These are phyloP conservation scores for Clonostachys rhizophaga DNA, from an alignment of 2,329 filamentous ascomycete genomes.

Conservation along the genomic window DNA sequence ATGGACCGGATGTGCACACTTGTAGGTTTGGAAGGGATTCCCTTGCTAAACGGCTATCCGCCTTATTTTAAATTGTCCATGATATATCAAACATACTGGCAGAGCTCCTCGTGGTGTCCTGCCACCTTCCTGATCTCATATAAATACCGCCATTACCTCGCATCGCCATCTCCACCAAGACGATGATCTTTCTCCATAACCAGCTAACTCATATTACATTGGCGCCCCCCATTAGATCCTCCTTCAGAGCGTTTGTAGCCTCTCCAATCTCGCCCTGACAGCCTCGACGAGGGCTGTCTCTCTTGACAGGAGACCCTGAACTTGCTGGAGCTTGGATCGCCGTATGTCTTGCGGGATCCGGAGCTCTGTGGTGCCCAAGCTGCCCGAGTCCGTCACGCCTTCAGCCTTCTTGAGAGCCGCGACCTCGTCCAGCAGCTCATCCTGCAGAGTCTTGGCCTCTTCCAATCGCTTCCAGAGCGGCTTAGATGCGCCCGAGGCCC, in stretches of 20 bases:
- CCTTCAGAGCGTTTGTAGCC: constrained; percentile 32
- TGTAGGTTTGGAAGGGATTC: no score
- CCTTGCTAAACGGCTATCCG: no score
- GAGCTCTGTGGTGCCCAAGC: constrained; percentile 28
- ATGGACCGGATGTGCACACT: no score
- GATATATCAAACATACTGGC: no score
- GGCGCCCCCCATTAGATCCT: background rate
- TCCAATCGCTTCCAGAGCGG: constrained; percentile 53
- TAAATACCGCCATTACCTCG: no score
- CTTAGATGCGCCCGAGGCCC: constrained; percentile 29
- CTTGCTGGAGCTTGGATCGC: constrained; percentile 58
- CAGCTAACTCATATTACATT: background rate
- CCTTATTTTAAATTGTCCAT: no score
- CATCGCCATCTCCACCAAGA: background rate
- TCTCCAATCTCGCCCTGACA: constrained; percentile 57
- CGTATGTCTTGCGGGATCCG: constrained; percentile 57
- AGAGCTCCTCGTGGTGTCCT: no score
- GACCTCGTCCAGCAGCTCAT: constrained; percentile 47
- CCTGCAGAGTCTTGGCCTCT: constrained; percentile 47
- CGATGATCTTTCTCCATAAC: background rate
- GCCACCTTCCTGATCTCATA: no score
- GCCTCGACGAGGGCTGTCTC: constrained; percentile 67
- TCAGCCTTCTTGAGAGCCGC: constrained; percentile 31
- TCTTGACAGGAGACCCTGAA: constrained; percentile 58
- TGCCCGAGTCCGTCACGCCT: constrained; percentile 12